Evolutionary conservation across 2,329 filamentous ascomycete genomes (phyloP), one percentile per base, ranked within the genome.

Genomic region (Chaetomium sp.): DNA sequence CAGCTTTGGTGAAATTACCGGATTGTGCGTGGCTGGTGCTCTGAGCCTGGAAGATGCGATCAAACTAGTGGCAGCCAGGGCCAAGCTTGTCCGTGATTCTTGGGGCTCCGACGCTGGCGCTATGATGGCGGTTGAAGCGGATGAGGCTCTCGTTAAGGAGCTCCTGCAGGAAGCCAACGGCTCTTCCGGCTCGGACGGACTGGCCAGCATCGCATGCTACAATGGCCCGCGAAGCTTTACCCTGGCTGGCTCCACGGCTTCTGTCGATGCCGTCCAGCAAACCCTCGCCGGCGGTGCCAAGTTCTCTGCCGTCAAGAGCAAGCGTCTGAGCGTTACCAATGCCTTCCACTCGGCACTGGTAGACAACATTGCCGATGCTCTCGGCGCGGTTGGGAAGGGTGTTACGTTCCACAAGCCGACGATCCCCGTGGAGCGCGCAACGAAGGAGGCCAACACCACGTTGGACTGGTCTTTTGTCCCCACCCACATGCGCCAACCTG

Each of bases 321-420:
- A 76, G 61, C 61, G 62, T 4, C 69, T 80, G 0, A 67, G 72
- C 10, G 73, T 76, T 1, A 74, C 75, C 0, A 70, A 79, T 54
- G 76, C 73, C 0, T 79, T 77, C 60, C 77, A 79, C 59, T 79
- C 71, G 0, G 48, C 53, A 0, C 64, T 79, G 0, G 71, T 74
- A 0, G 74, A 78, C 0, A 6, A 35, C 5, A 10, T 57, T 2
- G 3, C 48, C 0, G n/a, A 27, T 3, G 7, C 38, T 2, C 42
- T 57, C 11, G 19, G 6, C 7, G 49, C 56, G 0, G 49, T 78
- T 0, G 49, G 69, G 6, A 12, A 46, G 0, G 40, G 56, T 0
- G 62, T 76, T 0, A 61, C 47, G 0, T 76, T 74, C 60, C 50
- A 64, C 0, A 38, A 69, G 5, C 64, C 27, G 54, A 2, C 10